A percentile compares a stretch with the other conserved stretches of the same genome.
These are phyloP conservation scores for Amanita phalloides DNA, from an alignment of 768 basidiomycete species.

Conservation along the genomic window DNA sequence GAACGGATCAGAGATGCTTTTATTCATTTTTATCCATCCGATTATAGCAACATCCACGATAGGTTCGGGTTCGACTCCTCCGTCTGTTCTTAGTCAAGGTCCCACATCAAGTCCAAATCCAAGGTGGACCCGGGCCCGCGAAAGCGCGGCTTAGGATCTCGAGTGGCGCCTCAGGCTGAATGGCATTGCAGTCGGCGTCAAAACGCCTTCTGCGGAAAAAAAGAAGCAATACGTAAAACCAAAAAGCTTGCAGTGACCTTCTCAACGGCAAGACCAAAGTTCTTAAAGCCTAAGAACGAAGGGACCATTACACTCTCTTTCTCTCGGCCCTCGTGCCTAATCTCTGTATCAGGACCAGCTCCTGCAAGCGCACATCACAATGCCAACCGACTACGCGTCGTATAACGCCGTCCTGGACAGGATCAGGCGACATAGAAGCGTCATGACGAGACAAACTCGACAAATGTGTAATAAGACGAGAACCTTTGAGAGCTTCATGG, in stretches of 20 bases:
- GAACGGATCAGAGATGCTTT: background rate
- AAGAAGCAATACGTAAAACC: background rate
- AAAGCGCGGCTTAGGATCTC: background rate
- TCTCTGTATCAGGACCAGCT: background rate
- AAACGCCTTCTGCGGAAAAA: background rate
- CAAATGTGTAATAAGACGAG: slow-evolving; percentile 6
- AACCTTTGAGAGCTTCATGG: slow-evolving; percentile 16
- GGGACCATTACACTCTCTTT: background rate
- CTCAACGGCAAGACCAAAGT: background rate
- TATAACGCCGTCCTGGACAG: slow-evolving; percentile 1
- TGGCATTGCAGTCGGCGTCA: background rate
- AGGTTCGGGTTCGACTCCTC: too few species aligned
- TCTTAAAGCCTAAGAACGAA: background rate
- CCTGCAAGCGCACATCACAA: background rate
- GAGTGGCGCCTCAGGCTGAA: background rate
- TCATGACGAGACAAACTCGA: background rate
- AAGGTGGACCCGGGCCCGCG: background rate
- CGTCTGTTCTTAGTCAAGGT: too few species aligned
- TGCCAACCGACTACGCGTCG: background rate
- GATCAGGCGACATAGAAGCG: slow-evolving; percentile 4
- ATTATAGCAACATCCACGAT: background rate
- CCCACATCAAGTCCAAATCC: background rate
- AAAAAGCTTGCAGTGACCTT: background rate
- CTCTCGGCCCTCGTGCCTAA: background rate
- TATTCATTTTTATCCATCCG: background rate